These are phyloP conservation scores for Nicotiana tabacum DNA, from an alignment of 257 asterid genomes.

Conservation along the genomic window DNA sequence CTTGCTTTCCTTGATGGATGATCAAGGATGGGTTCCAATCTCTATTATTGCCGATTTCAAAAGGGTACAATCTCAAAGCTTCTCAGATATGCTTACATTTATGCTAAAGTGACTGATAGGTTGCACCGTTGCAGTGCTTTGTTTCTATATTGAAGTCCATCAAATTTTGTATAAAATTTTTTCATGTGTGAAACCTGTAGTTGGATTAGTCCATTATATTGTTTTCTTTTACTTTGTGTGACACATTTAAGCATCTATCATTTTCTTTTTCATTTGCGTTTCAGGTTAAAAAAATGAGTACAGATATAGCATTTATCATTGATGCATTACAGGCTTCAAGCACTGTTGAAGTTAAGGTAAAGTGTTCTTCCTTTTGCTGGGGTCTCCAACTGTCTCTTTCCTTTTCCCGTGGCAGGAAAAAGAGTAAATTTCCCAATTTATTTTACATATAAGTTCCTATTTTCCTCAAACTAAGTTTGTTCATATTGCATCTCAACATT, in stretches of 20 bases:
- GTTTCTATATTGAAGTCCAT: background rate
- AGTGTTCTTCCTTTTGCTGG: constrained; percentile 12
- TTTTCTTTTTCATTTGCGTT: constrained; percentile 16
- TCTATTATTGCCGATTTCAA: constrained; percentile 65
- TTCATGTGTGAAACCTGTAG: background rate
- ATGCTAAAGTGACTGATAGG: background rate
- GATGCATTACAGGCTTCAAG: constrained; percentile 74
- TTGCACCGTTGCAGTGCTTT: background rate
- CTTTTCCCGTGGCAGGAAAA: background rate
- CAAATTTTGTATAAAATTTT: background rate
- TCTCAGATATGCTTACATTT: background rate
- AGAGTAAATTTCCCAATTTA: background rate
- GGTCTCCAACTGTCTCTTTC: background rate
- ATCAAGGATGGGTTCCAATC: constrained; percentile 86
- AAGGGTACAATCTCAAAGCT: constrained; percentile 45
- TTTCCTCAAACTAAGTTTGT: background rate
- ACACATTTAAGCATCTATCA: constrained; percentile 3
- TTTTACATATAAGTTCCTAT: background rate
- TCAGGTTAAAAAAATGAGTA: constrained; percentile 74
- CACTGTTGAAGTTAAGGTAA: constrained; percentile 83
- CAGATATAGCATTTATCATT: constrained; percentile 61
- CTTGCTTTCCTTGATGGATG: constrained; percentile 85
- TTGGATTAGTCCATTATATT: background rate
- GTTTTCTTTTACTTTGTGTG: background rate
- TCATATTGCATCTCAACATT: background rate